Evolutionary conservation across 495 filamentous ascomycete species (phyloP).

Genomic region (Pseudoneurospora amorphoporcata): DNA sequence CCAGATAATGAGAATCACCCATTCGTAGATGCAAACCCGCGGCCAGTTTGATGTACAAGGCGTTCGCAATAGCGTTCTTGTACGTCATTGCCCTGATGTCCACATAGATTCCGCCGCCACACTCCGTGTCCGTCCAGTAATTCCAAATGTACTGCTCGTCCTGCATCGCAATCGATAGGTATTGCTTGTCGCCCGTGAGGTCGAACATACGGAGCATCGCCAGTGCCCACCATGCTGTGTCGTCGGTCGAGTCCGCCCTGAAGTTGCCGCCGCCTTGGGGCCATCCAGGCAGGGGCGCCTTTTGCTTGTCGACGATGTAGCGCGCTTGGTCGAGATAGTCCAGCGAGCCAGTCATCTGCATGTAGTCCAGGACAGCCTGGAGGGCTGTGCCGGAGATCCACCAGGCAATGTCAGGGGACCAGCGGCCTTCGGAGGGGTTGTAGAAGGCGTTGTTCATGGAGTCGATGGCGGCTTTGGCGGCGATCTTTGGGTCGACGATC

Average conservation of each 20-base stretch:
- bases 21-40: constrained; percentile 54
- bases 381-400: constrained; percentile 35
- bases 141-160: constrained; percentile 50
- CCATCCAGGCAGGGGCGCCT: constrained; percentile 26
- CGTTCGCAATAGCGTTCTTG: constrained; percentile 61
- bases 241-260: constrained; percentile 51
- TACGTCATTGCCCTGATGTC: constrained; percentile 46
- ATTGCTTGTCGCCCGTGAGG: constrained; percentile 40
- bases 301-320: constrained; percentile 24
- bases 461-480: constrained; percentile 22
- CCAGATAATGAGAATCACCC: constrained; percentile 38
- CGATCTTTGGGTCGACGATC: constrained; percentile 3
- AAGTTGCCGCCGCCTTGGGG: constrained; percentile 32
- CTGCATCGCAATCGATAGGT: constrained; percentile 41
- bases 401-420: constrained; percentile 26
- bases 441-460: constrained; percentile 29
- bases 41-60: constrained; percentile 56
- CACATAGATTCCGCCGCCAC: constrained; percentile 49
- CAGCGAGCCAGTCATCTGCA: constrained; percentile 20
- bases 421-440: constrained; percentile 23
- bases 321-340: constrained; percentile 25
- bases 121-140: constrained; percentile 45
- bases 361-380: constrained; percentile 27
- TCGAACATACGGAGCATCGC: constrained; percentile 55
- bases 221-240: constrained; percentile 61